Base-by-base conservation (phyloP, 257 asterid genomes). In the Solanum stenotomum region DNA sequence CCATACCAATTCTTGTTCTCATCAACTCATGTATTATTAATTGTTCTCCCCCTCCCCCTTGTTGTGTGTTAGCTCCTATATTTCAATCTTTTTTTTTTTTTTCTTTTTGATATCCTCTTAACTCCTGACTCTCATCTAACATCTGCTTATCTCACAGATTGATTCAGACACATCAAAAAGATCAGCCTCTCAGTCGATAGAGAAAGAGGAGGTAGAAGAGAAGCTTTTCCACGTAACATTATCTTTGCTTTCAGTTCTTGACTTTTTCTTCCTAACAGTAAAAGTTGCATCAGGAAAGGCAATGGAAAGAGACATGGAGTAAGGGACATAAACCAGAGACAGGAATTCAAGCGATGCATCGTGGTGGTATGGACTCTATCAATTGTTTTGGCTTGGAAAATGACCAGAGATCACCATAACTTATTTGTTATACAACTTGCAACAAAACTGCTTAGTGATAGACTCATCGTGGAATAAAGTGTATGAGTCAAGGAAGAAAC, bases 231-330 rank as follows among this genome's bases (percentile, higher is more conserved):
- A 27, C 18, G n/a, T 46, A 81, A 29, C 3, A 27, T 16, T 44
- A 29, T 49, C 40, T 46, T 25, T 78, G 1, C 65, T 25, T 27
- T 46, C 68, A 81, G 25, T 81, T 81, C 27, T 44, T 10, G 18
- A 81, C n/a, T 27, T 46, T 5, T 9, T 29, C 67, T 46, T 81
- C 27, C 85, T 81, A 29, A 81, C 0, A 16, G 85, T 81, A 46
- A 46, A 46, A 4, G 3, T 81, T 81, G n/a, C 85, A 81, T 81
- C 85, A 81, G 85, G 68, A 44, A 46, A 81, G 27, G 18, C 85
- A 81, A 29, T 81, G 85, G 85, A 81, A 81, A 81, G 85, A 81
- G 35, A 23, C 68, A 25, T 81, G 85, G 85, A 81, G 85, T 81
- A 46, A 81, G 68, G 68, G 85, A 29, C 85, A 81, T 81, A 81